These are phyloP conservation scores for Nemania abortiva DNA, from an alignment of 2,329 filamentous ascomycete species.

Conservation along the genomic window DNA sequence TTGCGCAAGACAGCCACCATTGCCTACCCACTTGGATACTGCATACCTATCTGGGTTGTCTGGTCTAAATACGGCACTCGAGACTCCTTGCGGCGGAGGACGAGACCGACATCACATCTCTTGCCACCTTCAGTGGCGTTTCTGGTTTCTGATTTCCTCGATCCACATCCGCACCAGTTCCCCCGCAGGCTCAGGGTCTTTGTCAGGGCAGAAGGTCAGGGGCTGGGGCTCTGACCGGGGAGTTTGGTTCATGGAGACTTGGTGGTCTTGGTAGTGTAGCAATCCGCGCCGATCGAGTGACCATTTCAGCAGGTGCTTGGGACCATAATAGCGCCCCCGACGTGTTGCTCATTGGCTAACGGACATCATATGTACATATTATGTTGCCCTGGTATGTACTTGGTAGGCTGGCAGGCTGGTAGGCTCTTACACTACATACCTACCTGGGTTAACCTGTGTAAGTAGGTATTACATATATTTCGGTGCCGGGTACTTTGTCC, in stretches of 20 bases:
- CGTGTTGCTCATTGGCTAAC: slow-evolving; percentile 27
- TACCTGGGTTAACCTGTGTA: neutral
- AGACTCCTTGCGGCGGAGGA: neutral
- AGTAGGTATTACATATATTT: neutral
- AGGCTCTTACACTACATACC: neutral
- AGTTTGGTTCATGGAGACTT: neutral
- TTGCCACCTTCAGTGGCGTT: slow-evolving; percentile 23
- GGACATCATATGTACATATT: neutral
- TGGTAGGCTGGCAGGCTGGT: too few species aligned
- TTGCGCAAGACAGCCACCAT: too few species aligned
- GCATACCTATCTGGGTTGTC: too few species aligned
- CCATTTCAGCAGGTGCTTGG: slow-evolving; percentile 31
- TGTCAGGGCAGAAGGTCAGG: neutral
- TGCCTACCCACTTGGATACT: too few species aligned
- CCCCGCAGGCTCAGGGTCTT: slow-evolving; percentile 24
- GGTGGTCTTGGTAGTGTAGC: neutral
- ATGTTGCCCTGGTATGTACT: too few species aligned
- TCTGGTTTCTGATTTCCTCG: slow-evolving; percentile 2
- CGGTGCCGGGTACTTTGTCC: neutral
- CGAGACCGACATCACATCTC: slow-evolving; percentile 8
- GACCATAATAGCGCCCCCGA: slow-evolving; percentile 11
- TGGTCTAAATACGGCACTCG: neutral
- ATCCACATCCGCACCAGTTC: slow-evolving; percentile 9
- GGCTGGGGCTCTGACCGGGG: slow-evolving; percentile 8
- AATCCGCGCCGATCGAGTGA: slow-evolving; percentile 18